Evolutionary conservation across 768 basidiomycete species (phyloP).

Genomic region (Galerina marginata): DNA sequence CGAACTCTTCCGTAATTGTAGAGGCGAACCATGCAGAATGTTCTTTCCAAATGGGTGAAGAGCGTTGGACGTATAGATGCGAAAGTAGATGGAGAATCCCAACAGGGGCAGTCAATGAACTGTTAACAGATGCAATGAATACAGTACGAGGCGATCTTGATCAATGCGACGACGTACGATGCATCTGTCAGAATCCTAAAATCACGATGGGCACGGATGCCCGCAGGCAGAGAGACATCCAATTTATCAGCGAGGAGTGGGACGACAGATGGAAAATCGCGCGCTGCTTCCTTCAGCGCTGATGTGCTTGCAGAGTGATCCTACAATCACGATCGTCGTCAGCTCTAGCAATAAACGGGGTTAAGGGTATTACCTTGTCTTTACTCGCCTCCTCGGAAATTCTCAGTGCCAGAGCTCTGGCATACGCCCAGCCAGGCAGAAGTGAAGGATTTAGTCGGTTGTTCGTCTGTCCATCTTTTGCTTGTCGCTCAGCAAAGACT

Average conservation of each 20-base stretch:
- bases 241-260: slow-evolving; percentile 87
- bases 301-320: slow-evolving; percentile 63
- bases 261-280: slow-evolving; percentile 80
- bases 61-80: slow-evolving; percentile 86
- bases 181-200: slow-evolving; percentile 76
- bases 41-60: slow-evolving; percentile 83
- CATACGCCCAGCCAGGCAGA: slow-evolving; percentile 81
- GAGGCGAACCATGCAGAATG: slow-evolving; percentile 70
- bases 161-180: slow-evolving; percentile 46
- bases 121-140: slow-evolving; percentile 16
- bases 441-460: slow-evolving; percentile 54
- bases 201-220: slow-evolving; percentile 62
- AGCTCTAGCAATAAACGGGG: background rate
- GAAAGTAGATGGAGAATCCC: slow-evolving; percentile 78
- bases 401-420: slow-evolving; percentile 71
- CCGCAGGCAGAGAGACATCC: slow-evolving; percentile 65
- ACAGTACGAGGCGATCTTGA: background rate
- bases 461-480: slow-evolving; percentile 23
- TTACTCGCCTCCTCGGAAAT: slow-evolving; percentile 53
- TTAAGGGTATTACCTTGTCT: slow-evolving; percentile 34
- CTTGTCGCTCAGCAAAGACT: slow-evolving; percentile 40
- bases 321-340: slow-evolving; percentile 31
- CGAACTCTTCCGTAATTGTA: slow-evolving; percentile 54
- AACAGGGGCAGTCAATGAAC: slow-evolving; percentile 44
- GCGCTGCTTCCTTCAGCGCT: slow-evolving; percentile 75